These are phyloP conservation scores for Biscogniauxia marginata DNA, from an alignment of 2,329 filamentous ascomycete genomes.

Conservation along the genomic window DNA sequence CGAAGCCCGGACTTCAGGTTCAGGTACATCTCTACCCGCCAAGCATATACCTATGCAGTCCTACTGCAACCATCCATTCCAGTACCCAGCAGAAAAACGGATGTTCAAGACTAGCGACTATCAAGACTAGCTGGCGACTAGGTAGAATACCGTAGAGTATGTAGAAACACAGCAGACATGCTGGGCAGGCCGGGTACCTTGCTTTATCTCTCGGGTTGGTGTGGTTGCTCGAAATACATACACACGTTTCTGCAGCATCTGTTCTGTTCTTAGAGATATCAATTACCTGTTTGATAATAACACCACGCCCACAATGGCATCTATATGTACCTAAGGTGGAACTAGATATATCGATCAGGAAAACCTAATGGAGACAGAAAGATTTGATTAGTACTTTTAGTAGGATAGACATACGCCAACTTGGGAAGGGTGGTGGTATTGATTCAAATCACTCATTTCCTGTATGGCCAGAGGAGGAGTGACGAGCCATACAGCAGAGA, in stretches of 20 bases:
- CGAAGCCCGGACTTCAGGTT: neutral
- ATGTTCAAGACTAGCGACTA: neutral
- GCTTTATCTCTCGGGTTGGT: slow-evolving; percentile 5
- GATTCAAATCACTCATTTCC: neutral
- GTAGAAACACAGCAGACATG: slow-evolving; percentile 2
- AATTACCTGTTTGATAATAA: neutral
- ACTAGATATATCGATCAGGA: too few species aligned
- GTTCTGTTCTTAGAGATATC: neutral
- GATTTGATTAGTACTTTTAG: too few species aligned
- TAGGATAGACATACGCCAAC: too few species aligned
- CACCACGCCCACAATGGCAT: neutral
- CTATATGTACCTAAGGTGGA: too few species aligned
- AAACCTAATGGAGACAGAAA: too few species aligned
- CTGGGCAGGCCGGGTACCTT: slow-evolving; percentile 11
- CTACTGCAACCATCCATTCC: neutral
- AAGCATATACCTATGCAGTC: neutral
- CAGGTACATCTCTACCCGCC: neutral
- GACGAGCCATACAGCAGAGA: neutral
- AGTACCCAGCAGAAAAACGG: neutral
- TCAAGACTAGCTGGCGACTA: neutral
- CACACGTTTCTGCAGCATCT: neutral
- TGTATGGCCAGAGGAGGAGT: neutral
- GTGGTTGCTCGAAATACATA: neutral
- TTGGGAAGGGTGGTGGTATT: neutral
- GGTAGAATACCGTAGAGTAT: neutral